Evolutionary conservation across 2,329 filamentous ascomycete genomes (phyloP).

Genomic region (Colletotrichum sp.): DNA sequence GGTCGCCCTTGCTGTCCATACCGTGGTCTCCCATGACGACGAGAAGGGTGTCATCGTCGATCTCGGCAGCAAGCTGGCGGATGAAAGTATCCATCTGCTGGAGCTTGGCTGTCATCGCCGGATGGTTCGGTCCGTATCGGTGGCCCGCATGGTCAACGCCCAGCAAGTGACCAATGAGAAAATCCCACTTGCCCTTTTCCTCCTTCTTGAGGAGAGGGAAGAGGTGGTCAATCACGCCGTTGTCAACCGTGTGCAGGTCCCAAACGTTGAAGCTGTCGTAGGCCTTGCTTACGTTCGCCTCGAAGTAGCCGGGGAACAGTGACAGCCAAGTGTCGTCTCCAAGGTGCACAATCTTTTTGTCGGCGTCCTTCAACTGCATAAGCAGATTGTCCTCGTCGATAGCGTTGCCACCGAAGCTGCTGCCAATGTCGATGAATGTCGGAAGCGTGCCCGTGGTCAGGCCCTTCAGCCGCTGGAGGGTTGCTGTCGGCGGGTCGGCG

Average conservation of each 20-base stretch:
- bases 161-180: slow-evolving; percentile 92
- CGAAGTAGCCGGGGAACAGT: slow-evolving; percentile 92
- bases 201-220: slow-evolving; percentile 77
- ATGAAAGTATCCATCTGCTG: slow-evolving; percentile 89
- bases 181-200: slow-evolving; percentile 79
- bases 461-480: slow-evolving; percentile 89
- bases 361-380: slow-evolving; percentile 68
- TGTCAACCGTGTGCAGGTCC: slow-evolving; percentile 96
- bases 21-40: slow-evolving; percentile 99
- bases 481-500: slow-evolving; percentile 93
- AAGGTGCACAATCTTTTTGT: slow-evolving; percentile 83
- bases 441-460: slow-evolving; percentile 94
- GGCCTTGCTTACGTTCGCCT: slow-evolving; percentile 80
- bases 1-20: slow-evolving; percentile 97
- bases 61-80: slow-evolving; percentile 68
- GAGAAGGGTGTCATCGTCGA: slow-evolving; percentile 87
- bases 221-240: slow-evolving; percentile 90
- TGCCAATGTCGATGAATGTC: slow-evolving; percentile 92
- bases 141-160: slow-evolving; percentile 98
- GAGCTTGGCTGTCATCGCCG: slow-evolving; percentile 89
- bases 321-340: slow-evolving; percentile 98
- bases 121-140: slow-evolving; percentile 91
- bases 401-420: slow-evolving; percentile 92
- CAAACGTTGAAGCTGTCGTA: slow-evolving; percentile 99
- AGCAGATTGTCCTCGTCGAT: slow-evolving; percentile 90